Evolutionary conservation across 2,329 filamentous ascomycete species (phyloP), one percentile per base, ranked within the genome.

Genomic region (Elsinoe fawcettii): DNA sequence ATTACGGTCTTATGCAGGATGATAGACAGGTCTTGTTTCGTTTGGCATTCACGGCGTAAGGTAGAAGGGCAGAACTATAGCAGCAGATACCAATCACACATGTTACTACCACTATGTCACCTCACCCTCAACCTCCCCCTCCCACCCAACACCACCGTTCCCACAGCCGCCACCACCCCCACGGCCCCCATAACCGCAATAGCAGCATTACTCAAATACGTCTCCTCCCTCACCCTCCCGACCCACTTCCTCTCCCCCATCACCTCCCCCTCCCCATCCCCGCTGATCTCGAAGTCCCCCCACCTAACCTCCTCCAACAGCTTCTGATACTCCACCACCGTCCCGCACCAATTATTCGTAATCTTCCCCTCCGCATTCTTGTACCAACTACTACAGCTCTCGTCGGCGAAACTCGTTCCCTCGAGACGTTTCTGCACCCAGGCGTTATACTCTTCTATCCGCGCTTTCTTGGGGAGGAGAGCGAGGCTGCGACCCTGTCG

Each of bases 331-430:
- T 79, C 74, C 0, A 83, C 63, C 5, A 79, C 81, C 0, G 75
- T 80, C 0, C 77, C 58, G 9, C 61, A 67, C 74, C 79, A 83
- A 62, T 83, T 83, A 59, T 82, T 81, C 4, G 78, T 82, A 61
- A 83, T 80, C 37, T 73, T 61, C 0, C 80, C 80, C 0, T 75
- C 73, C 0, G 73, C 72, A 20, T 74, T 77, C 69, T 82, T 82
- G 63, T 83, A 83, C 80, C 80, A 83, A 46, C 70, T 75, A 16
- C 71, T 72, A 61, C 80, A 83, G 22, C 73, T 75, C 0, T 77
- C 75, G 60, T 82, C 78, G 2, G 78, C 78, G 62, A 83, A 83
- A 6, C 70, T 72, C 34, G 69, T 76, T 8, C 67, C 71, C 9
- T 64, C 62, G 4, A 83, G 68, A 1, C 71, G 63, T 0, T 65